A percentile compares a stretch with the other conserved stretches of the same genome.
Evolutionary conservation across 768 basidiomycete species (phyloP).

Genomic region (Lentinula raphanica): DNA sequence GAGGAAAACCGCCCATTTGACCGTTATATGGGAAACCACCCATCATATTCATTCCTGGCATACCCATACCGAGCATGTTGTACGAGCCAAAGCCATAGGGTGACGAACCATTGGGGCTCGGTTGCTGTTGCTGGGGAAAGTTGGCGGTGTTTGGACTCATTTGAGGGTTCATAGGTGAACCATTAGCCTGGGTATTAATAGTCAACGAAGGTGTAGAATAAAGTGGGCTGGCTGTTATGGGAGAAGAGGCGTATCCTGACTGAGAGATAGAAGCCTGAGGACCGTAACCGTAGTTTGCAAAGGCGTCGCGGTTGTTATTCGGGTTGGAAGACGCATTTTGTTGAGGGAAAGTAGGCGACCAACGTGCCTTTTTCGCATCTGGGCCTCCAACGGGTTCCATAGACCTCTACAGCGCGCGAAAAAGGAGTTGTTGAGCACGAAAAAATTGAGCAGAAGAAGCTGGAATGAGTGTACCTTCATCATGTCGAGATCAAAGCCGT

Average conservation of each 20-base stretch:
- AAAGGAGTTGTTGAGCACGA: constrained; percentile 5
- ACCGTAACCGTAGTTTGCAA: constrained; percentile 86
- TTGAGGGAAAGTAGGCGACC: constrained; percentile 63
- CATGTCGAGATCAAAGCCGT: constrained; percentile 84
- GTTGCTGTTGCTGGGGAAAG: constrained; percentile 48
- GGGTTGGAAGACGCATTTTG: constrained; percentile 27
- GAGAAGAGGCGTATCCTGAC: constrained; percentile 44
- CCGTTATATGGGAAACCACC: constrained; percentile 66
- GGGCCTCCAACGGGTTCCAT: constrained; percentile 81
- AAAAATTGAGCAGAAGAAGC: background rate
- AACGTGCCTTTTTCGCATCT: constrained; percentile 86
- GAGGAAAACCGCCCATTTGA: constrained; percentile 67
- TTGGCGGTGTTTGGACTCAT: constrained; percentile 66
- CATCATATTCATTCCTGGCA: constrained; percentile 69
- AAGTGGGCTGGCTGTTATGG: constrained; percentile 50
- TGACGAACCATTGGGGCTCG: constrained; percentile 38
- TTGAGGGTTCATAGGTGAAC: constrained; percentile 46
- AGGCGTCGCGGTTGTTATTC: constrained; percentile 55
- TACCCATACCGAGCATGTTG: constrained; percentile 77
- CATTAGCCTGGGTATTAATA: constrained; percentile 59
- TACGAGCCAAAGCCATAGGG: constrained; percentile 64
- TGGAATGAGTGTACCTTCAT: constrained; percentile 59
- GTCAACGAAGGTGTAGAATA: constrained; percentile 70
- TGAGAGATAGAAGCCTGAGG: constrained; percentile 64
- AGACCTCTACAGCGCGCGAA: constrained; percentile 56